Evolutionary conservation across 495 filamentous ascomycete genomes (phyloP), one percentile per base, ranked within the genome.

Genomic region (Bombardia bombarda): DNA sequence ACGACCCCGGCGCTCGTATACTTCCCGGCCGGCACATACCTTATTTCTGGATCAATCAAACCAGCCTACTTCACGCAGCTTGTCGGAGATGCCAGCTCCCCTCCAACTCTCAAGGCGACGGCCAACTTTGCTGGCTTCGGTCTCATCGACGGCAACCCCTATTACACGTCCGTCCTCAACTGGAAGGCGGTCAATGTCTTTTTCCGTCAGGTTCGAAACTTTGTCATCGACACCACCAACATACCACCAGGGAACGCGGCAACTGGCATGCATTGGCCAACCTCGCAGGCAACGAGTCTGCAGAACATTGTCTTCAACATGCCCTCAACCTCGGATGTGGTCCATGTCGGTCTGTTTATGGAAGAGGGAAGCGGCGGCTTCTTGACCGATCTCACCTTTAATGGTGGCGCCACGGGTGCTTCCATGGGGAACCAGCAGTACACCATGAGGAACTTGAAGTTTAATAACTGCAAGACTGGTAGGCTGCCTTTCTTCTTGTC

Each of bases 201-300:
- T 64, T 89, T 74, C 57, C 69, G 86, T 26, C 83, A 87, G 49
- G 72, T 92, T 38, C 71, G 84, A 24, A 92, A 92, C 52, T 74
- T 92, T 38, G 70, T 87, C 43, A 65, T 92, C 21, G 86, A 92
- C 53, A 74, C 78, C 33, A 89, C 82, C 4, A 63, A 51, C 23
- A 75, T 89, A 28, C 64, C 72, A 12, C 70, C 79, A 1, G 70
- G 60, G 0, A 71, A 52, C 6, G 59, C 62, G 2, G 68, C 68
- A 7, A 73, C 76, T 1, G 84, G 83, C 28, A 82, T 92, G 40
- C 85, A 90, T 52, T 92, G 86, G 86, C 83, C 83, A 0, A 84
- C 81, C 18, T 78, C 80, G 12, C 80, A 89, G 51, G 82, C 83
- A 3, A 83, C 83, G 6, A 85, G 80, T 52, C 66, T 88, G 25